phyloP scores from a whole-genome alignment of 1,284 basidiomycete species.

The Moniliophthora roreri region DNA sequence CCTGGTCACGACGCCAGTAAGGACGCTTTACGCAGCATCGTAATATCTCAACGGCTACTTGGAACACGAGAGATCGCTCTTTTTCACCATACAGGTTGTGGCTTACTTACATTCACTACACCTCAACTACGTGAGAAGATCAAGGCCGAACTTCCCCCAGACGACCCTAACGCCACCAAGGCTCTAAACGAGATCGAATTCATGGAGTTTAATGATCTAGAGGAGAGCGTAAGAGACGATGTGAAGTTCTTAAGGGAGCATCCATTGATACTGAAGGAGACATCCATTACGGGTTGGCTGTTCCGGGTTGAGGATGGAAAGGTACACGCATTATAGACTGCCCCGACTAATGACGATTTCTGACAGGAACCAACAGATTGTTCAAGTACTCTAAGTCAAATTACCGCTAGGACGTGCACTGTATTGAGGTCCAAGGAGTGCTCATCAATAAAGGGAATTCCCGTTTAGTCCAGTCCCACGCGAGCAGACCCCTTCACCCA shows the following conservation, averaged over 20 bases:
- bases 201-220: constrained; percentile 27
- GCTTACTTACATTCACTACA: background rate
- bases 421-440: no score
- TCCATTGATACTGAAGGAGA: constrained; percentile 53
- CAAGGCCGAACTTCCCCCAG: background rate
- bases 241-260: constrained; percentile 53
- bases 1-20: no score
- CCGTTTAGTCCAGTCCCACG: no score
- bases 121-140: background rate
- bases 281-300: constrained; percentile 60
- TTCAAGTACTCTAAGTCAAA: no score
- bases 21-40: background rate
- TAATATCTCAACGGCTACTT: background rate
- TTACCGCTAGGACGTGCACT: no score
- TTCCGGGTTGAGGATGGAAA: constrained; percentile 62
- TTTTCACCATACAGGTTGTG: constrained; percentile 8
- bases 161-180: background rate
- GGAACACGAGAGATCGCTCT: constrained; percentile 4
- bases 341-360: no score
- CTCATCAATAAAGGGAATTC: no score
- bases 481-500: no score
- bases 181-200: background rate
- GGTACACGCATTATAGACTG: constrained; percentile 28
- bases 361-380: no score
- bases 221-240: constrained; percentile 55